A percentile compares a stretch with the other conserved stretches of the same genome.
phyloP scores from a whole-genome alignment of 768 basidiomycete species.

The Podaxis rugospora region DNA sequence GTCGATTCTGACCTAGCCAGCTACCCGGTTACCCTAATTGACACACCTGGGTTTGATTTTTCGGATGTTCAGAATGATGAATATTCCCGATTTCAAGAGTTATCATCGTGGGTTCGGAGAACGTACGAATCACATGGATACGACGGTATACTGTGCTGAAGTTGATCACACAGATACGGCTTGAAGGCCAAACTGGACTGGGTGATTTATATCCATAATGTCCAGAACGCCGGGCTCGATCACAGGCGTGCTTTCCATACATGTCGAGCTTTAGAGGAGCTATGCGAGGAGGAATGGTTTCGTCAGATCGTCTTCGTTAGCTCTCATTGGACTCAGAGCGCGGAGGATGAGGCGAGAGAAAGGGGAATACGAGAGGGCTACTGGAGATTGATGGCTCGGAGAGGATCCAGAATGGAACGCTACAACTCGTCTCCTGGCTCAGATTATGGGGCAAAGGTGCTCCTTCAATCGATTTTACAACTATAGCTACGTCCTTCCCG shows the following conservation, averaged over 20 bases:
- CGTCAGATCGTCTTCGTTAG: background rate
- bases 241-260: background rate
- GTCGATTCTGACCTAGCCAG: background rate
- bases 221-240: background rate
- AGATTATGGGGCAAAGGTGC: background rate
- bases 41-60: conserved; percentile 5
- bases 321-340: background rate
- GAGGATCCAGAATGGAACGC: background rate
- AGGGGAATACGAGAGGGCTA: background rate
- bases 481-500: background rate
- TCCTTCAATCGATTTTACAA: background rate
- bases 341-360: background rate
- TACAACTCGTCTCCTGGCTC: background rate
- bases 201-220: background rate
- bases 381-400: background rate
- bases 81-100: background rate
- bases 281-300: background rate
- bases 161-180: background rate
- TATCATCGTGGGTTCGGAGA: background rate
- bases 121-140: background rate
- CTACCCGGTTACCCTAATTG: background rate
- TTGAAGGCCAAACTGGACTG: background rate
- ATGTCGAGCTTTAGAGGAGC: background rate
- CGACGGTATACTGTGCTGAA: background rate
- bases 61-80: background rate